These are phyloP conservation scores for Coemansia sp. DNA, from an alignment of 192 early-diverging fungal species.

Conservation along the genomic window DNA sequence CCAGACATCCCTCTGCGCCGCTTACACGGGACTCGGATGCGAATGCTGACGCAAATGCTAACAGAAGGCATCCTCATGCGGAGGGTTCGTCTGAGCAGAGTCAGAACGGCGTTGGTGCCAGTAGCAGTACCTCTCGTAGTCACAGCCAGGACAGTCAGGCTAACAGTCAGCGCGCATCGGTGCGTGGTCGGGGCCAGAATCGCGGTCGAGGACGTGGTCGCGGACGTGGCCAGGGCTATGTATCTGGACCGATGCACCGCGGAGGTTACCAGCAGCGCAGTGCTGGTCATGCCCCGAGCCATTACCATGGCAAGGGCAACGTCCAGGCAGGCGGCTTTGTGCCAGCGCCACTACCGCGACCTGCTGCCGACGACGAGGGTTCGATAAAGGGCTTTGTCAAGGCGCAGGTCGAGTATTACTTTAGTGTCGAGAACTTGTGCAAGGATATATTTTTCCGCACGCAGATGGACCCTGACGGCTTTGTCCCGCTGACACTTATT, in stretches of 20 bases:
- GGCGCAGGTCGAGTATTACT: conserved; percentile 87
- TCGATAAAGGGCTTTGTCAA: conserved; percentile 47
- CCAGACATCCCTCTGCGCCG: conserved; percentile 2
- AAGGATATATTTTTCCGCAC: conserved; percentile 91
- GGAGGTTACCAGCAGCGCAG: conserved; percentile 22
- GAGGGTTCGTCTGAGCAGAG: conserved; percentile 9
- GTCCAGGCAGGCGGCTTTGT: conserved; percentile 38
- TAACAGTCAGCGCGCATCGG: conserved; percentile 10
- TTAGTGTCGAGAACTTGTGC: conserved; percentile 95
- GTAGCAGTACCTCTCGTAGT: conserved; percentile 10
- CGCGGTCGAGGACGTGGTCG: conserved; percentile 33
- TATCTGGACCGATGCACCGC: conserved; percentile 16
- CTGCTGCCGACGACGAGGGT: conserved; percentile 40
- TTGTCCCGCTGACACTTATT: conserved; percentile 74
- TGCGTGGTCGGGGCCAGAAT: conserved; percentile 24
- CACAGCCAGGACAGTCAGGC: conserved; percentile 7
- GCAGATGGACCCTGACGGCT: conserved; percentile 88
- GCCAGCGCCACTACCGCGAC: conserved; percentile 36
- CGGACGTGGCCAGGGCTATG: conserved; percentile 21
- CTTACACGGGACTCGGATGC: conserved; percentile 10
- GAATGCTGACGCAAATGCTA: conserved; percentile 3
- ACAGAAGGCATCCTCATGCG: conserved; percentile 16
- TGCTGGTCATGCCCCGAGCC: conserved; percentile 43
- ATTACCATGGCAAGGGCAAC: conserved; percentile 55
- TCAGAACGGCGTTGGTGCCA: conserved; percentile 9